phyloP scores from a whole-genome alignment of 106 monocot genomes.

The Apostasia ramifera region DNA sequence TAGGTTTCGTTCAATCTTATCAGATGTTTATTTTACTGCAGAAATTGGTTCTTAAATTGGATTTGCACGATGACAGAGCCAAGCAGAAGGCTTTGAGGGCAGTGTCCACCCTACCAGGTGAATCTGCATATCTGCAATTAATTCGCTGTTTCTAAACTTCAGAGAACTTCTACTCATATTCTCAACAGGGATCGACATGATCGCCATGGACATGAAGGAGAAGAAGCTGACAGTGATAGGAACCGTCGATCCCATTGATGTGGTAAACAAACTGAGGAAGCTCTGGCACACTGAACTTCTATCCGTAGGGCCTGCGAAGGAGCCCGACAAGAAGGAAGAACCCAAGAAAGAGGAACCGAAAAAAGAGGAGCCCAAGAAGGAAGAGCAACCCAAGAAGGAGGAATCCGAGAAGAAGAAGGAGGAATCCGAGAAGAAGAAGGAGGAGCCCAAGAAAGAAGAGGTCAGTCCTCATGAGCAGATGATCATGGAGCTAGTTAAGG shows the following conservation, averaged over 20 bases:
- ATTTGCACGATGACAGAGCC: conserved; percentile 74
- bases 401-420: conserved; percentile 13
- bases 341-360: conserved; percentile 7
- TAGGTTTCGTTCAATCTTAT: background rate
- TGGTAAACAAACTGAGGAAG: conserved; percentile 13
- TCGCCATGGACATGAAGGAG: conserved; percentile 54
- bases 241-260: conserved; percentile 7
- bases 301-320: conserved; percentile 16
- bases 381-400: conserved; percentile 3
- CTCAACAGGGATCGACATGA: conserved; percentile 50
- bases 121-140: background rate
- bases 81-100: conserved; percentile 81
- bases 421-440: conserved; percentile 4
- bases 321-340: conserved; percentile 15
- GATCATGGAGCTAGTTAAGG: conserved; percentile 7
- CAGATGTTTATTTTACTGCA: conserved; percentile 20
- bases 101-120: conserved; percentile 60
- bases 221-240: conserved; percentile 14
- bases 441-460: conserved; percentile 6
- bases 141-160: too few species aligned
- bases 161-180: background rate
- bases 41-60: conserved; percentile 70
- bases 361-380: conserved; percentile 14
- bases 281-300: conserved; percentile 8
- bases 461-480: conserved; percentile 5